Evolutionary conservation across 768 basidiomycete species (phyloP), one percentile per base, ranked within the genome.

Genomic region (Leucogyrophana mollusca): DNA sequence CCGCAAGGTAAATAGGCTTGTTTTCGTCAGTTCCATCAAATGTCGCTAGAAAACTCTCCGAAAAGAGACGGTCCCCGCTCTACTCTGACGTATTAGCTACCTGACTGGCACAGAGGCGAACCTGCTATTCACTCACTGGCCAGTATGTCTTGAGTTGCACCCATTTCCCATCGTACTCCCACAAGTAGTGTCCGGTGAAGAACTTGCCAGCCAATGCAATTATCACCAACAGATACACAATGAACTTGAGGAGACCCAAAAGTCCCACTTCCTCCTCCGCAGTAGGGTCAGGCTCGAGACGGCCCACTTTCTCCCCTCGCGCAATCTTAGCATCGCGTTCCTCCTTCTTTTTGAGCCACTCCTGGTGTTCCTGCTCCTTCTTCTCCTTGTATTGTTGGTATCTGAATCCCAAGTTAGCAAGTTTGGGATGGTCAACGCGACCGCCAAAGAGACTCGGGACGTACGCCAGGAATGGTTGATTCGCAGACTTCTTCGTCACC

Each of bases 1-100:
- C 90, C 48, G 93, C 94, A 38, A 98, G 69, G 68, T 93, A 97
- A 40, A 94, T 66, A 20, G 93, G 90, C 58, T 70, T 79, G 22
- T 69, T 73, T 30, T 74, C 67, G 36, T 79, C 72, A n/a, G 63
- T 65, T 34, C 94, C 94, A 62, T 93, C 87, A 61, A 78, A 93
- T 47, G 72, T 67, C 22, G 79, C 67, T 32, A 98, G 73, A 47
- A 73, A 59, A 1, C 69, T 56, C 57, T 93, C 91, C 20, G 91
- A 91, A 65, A 94, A 93, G 27, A 90, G 61, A 14, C 78, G 74
- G 52, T 85, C 78, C 50, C 77, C 76, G 40, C 71, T 67, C 79
- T 88, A 64, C 53, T 64, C 45, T n/a, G 47, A 47, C 33, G 23
- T 52, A 27, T 23, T 9, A 23, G 16, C 18, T 7, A 8, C 27